Base-by-base conservation (phyloP, 177 flowering plant species). In the Vitis hybrid region DNA sequence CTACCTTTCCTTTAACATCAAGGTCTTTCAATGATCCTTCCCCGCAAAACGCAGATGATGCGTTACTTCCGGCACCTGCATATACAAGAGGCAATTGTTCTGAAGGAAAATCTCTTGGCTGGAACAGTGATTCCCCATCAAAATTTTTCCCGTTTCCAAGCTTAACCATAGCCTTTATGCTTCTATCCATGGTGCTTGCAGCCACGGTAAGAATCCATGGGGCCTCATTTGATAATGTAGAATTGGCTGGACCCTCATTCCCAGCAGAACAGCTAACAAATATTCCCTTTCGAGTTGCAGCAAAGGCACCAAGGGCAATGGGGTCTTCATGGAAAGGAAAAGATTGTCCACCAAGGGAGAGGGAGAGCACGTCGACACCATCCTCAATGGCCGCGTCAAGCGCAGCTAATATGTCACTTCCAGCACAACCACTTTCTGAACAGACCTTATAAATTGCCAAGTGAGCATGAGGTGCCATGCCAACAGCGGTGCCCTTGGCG, bases 201-300 rank as follows among this genome's bases (percentile, higher is more conserved):
- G 89, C 93, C 16, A 87, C 88, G 0, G 87, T 85, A 5, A 87
- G 79, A 26, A 83, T 70, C 93, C 89, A 89, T 1, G 91, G 93
- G 0, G 88, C 89, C 18, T 71, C 80, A 51, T 89, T 85, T 0
- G 78, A 61, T 0, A 85, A 10, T 0, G 85, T 39, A 9, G 7
- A 7, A 16, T 50, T 1, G 3, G 2, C 1, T 2, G 91, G 87
- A 0, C 93, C 91, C 0, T 19, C 3, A 60, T 89, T 87, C 0
- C 86, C 87, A 0, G 85, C 91, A 1, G 90, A 65, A 50, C 84
- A 78, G 58, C 83, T 84, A 3, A 84, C 86, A 50, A 85, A 75
- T 6, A 78, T 78, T 51, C 87, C 88, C 61, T 79, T 76, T 22
- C 69, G 29, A 26, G 29, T 26, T 26, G 29, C 29, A 26, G 29